Base-by-base conservation (phyloP, 257 asterid genomes). In the Penstemon eatonii region DNA sequence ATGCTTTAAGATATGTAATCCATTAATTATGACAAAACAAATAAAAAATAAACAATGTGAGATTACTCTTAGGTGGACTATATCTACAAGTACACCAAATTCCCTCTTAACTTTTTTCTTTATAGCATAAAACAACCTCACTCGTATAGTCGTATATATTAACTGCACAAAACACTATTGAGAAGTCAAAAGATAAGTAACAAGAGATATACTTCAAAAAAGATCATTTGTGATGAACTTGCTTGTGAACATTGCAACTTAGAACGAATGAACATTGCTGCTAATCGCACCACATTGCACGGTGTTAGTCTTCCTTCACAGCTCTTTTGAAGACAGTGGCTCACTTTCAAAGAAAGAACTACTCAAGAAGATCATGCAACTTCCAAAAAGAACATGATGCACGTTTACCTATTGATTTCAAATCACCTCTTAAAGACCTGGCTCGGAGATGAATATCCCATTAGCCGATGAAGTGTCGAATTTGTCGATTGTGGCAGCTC, bases 391-490 rank as follows among this genome's bases (percentile, higher is more conserved):
- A 25, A 13, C 6, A 8, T 56, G 41, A 6, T 39, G 13, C 46
- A 61, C 51, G 25, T 10, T 52, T 9, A 54, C 33, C 51, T 7
- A 25, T 8, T 44, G 47, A 40, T 59, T 59, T 57, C 37, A 19
- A 67, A 66, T 79, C 81, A 60, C 7, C 73, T 65, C 46, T 67
- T 67, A 68, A 86, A 39, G 37, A 93, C 96, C 72, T 85, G 81
- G 67, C 97, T 83, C 3, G 85, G 80, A 2, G 96, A 81, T 47
- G 85, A 60, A 74, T 93, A 93, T 49, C 99, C 99, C 97, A 93
- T 88, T 36, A 92, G 85, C 66, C 83, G 86, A 74, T 92, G 98
- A 68, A 92, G 95, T 3, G 95, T 85, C 45, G 91, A 80, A 45
- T 80, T 83, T 39, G 84, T 60, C 0, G 68, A 38, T 67, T 78